Percentiles rank a stretch among this genome's conserved stretches.
phyloP scores from a whole-genome alignment of 352 stramenopile genomes.

The Phytophthora ohioensis region DNA sequence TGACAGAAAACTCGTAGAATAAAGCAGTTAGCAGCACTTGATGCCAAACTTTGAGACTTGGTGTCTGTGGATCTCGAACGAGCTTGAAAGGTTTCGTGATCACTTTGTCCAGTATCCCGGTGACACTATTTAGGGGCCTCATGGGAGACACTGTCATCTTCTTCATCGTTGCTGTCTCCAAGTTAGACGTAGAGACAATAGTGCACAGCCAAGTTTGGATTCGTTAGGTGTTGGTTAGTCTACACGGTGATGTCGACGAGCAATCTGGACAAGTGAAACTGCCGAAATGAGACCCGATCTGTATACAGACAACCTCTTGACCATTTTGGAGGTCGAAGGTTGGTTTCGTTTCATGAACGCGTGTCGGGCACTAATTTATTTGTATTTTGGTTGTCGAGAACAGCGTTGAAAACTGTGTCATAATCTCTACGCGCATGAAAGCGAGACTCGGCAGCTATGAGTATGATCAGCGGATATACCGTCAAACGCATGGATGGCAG shows the following conservation, averaged over 20 bases:
- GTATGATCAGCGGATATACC: slow-evolving; percentile 39
- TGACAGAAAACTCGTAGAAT: slow-evolving; percentile 46
- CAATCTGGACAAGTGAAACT: no score
- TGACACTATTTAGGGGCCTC: not conserved
- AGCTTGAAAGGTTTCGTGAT: not conserved
- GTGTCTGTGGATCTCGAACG: not conserved
- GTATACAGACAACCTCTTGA: no score
- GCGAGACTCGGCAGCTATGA: slow-evolving; percentile 17
- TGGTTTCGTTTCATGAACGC: not conserved
- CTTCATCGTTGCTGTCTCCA: not conserved
- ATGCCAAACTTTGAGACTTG: not conserved
- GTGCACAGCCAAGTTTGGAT: no score
- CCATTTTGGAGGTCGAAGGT: not conserved
- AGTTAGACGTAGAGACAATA: no score
- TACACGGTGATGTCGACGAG: no score
- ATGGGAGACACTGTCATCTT: not conserved
- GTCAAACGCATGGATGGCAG: slow-evolving; percentile 19
- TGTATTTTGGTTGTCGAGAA: not conserved
- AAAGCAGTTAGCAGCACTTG: not conserved
- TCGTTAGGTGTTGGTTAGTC: no score
- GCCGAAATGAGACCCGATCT: no score
- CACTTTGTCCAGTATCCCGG: not conserved
- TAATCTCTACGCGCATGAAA: slow-evolving; percentile 8
- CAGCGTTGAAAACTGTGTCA: not conserved
- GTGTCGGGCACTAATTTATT: not conserved